Conservation (phyloP, 2,329 filamentous ascomycete species). For the Niveomyces coronatus region DNA sequence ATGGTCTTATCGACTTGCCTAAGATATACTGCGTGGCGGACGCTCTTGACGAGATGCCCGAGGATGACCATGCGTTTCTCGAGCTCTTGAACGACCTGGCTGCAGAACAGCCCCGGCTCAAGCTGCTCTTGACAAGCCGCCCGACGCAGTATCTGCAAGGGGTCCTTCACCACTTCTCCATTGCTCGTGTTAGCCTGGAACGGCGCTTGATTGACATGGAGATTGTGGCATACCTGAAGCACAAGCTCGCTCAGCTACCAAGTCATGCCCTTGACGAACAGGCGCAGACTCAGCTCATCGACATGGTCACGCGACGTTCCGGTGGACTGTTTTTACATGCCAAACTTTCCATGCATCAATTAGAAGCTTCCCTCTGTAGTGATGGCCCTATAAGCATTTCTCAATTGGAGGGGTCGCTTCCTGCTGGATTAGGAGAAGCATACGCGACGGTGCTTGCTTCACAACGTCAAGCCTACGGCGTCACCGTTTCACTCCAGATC, state of each 20-base stretch:
- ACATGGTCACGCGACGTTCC: slow-evolving; percentile 24
- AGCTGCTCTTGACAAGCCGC: slow-evolving; percentile 34
- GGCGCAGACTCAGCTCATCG: slow-evolving; percentile 8
- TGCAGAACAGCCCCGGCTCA: slow-evolving; percentile 23
- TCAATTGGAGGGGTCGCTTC: no score
- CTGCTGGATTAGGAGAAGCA: no score
- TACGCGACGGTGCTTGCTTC: slow-evolving; percentile 1
- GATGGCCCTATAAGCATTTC: no score
- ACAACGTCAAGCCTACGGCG: slow-evolving; percentile 16
- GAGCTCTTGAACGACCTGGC: slow-evolving; percentile 22
- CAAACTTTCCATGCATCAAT: slow-evolving; percentile 30
- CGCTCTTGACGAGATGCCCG: slow-evolving; percentile 37
- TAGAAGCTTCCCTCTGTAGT: slow-evolving; percentile 24
- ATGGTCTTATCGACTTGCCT: no score
- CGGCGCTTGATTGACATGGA: slow-evolving; percentile 5
- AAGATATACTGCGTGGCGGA: slow-evolving; percentile 30
- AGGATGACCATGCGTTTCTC: slow-evolving; percentile 25
- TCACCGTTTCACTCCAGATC: slow-evolving; percentile 23
- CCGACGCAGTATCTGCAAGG: no score
- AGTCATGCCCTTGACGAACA: no score
- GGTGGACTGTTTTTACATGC: slow-evolving; percentile 37
- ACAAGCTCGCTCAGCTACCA: no score
- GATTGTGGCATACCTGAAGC: no score
- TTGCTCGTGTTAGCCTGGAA: slow-evolving; percentile 29
- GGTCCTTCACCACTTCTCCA: no score